Evolutionary conservation across 1,139 yeast genomes (phyloP).

Genomic region (Wickerhamomyces sp.): DNA sequence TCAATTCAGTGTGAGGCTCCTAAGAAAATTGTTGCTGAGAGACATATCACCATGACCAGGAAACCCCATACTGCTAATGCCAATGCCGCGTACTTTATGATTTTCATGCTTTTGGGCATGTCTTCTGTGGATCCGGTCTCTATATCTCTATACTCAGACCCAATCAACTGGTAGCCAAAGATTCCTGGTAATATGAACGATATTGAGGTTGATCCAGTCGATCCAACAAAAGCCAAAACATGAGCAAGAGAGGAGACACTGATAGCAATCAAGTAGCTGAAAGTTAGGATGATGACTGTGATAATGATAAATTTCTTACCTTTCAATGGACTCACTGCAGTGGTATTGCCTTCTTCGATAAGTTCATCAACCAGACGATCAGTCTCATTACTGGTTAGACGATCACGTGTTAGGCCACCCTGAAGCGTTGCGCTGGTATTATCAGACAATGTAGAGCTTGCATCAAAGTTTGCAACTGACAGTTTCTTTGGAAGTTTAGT

Average conservation of each 20-base stretch:
- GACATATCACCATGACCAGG: slow-evolving; percentile 71
- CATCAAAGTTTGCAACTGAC: slow-evolving; percentile 14
- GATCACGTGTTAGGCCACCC: neutral
- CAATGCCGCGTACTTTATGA: slow-evolving; percentile 56
- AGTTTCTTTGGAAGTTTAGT: slow-evolving; percentile 17
- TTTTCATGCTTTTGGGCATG: slow-evolving; percentile 36
- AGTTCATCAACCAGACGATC: slow-evolving; percentile 23
- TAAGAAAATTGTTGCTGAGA: slow-evolving; percentile 66
- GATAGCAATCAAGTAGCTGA: slow-evolving; percentile 71
- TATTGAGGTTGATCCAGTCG: slow-evolving; percentile 92
- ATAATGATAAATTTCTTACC: slow-evolving; percentile 53
- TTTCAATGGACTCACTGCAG: slow-evolving; percentile 24
- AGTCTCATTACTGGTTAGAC: slow-evolving; percentile 9
- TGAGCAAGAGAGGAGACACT: slow-evolving; percentile 75
- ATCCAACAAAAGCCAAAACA: slow-evolving; percentile 88
- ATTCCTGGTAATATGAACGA: slow-evolving; percentile 91
- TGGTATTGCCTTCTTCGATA: slow-evolving; percentile 29
- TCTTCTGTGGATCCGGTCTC: slow-evolving; percentile 22
- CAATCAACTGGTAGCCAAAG: slow-evolving; percentile 71
- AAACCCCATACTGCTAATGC: slow-evolving; percentile 71
- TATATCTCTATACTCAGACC: slow-evolving; percentile 37
- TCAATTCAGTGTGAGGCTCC: slow-evolving; percentile 44
- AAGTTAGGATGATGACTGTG: slow-evolving; percentile 57
- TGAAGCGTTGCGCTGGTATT: neutral
- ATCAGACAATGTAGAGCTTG: neutral